Conservation (phyloP, 2,329 filamentous ascomycete genomes). For the Claviceps pusilla region DNA sequence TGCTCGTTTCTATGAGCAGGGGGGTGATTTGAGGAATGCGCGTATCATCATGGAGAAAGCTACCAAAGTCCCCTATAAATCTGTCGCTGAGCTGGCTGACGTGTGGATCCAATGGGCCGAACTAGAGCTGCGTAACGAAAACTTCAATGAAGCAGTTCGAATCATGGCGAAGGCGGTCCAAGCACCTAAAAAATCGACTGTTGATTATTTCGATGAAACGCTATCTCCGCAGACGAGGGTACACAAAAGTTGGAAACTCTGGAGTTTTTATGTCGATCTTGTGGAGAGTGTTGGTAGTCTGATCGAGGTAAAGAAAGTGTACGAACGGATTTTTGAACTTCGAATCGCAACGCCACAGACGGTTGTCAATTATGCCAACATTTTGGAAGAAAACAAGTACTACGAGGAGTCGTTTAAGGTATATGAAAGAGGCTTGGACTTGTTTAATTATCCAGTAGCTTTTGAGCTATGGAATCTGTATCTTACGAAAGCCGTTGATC, state of each 20-base stretch:
- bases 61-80: conserved; percentile 94
- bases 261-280: conserved; percentile 97
- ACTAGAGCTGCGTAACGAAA: conserved; percentile 89
- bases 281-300: conserved; percentile 86
- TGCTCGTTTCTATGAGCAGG: conserved; percentile 89
- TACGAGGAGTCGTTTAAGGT: conserved; percentile 97
- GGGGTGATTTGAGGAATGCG: conserved; percentile 69
- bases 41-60: conserved; percentile 94
- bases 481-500: conserved; percentile 89
- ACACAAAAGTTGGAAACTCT: conserved; percentile 98
- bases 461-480: conserved; percentile 99
- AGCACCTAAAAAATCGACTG: conserved; percentile 89
- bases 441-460: conserved; percentile 96
- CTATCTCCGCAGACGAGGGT: conserved; percentile 89
- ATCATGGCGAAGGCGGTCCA: conserved; percentile 97
- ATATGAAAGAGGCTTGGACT: conserved; percentile 86
- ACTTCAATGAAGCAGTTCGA: conserved; percentile 84
- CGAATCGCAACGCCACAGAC: conserved; percentile 96
- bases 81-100: conserved; percentile 88
- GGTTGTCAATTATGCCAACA: conserved; percentile 93
- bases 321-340: conserved; percentile 95
- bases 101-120: conserved; percentile 99
- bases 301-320: conserved; percentile 85
- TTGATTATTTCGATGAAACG: conserved; percentile 97
- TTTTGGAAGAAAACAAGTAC: conserved; percentile 87